Conservation (phyloP, 2,329 filamentous ascomycete species). For the Tricladium varicosporioides region DNA sequence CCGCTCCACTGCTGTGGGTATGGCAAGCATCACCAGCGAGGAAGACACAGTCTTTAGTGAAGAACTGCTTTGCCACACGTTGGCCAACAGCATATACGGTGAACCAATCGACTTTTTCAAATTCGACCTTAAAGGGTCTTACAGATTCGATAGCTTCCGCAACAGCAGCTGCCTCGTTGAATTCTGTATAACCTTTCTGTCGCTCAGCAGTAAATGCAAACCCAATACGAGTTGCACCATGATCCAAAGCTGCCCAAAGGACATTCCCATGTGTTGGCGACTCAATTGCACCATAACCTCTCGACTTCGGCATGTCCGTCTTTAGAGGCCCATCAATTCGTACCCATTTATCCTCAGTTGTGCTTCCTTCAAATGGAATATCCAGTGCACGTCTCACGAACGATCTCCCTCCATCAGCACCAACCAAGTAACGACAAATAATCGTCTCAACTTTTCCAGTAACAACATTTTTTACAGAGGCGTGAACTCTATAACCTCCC, state of each 20-base stretch:
- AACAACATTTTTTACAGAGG: slow-evolving; percentile 13
- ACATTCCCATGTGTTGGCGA: slow-evolving; percentile 52
- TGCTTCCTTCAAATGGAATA: slow-evolving; percentile 49
- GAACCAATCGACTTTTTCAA: slow-evolving; percentile 52
- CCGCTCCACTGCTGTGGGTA: slow-evolving; percentile 61
- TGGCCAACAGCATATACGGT: slow-evolving; percentile 58
- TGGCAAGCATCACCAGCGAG: slow-evolving; percentile 56
- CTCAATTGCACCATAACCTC: slow-evolving; percentile 49
- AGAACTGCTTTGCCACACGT: slow-evolving; percentile 57
- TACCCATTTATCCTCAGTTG: slow-evolving; percentile 51
- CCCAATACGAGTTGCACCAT: slow-evolving; percentile 51
- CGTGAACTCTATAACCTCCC: slow-evolving; percentile 24
- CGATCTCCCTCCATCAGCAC: slow-evolving; percentile 50
- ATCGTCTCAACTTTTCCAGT: slow-evolving; percentile 33
- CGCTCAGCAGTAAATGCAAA: slow-evolving; percentile 47
- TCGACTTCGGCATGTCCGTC: slow-evolving; percentile 42
- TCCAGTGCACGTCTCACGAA: slow-evolving; percentile 45
- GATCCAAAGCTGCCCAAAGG: slow-evolving; percentile 52
- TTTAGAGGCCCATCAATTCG: slow-evolving; percentile 46
- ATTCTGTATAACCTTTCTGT: slow-evolving; percentile 36
- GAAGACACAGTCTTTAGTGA: slow-evolving; percentile 53
- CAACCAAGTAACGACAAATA: slow-evolving; percentile 47
- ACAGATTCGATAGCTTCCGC: slow-evolving; percentile 44
- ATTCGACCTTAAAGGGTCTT: slow-evolving; percentile 41
- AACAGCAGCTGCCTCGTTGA: slow-evolving; percentile 51